These are phyloP conservation scores for Gymnopilus dilepis DNA, from an alignment of 768 basidiomycete species.

Conservation along the genomic window DNA sequence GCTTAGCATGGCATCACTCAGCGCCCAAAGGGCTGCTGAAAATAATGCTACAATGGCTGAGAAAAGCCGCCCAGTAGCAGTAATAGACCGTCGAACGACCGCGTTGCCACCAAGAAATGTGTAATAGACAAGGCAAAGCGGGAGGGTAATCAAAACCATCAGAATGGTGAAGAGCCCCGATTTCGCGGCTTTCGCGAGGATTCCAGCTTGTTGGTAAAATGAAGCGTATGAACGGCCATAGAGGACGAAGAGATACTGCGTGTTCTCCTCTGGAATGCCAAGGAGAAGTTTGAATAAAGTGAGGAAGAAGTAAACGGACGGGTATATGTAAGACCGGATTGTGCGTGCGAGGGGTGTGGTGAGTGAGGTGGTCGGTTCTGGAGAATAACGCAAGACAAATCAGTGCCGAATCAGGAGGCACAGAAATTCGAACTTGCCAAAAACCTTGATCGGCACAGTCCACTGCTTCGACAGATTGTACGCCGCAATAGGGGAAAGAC, in stretches of 20 bases:
- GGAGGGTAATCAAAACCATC: not conserved
- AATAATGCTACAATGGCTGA: too few relatives aligned
- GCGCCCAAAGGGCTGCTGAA: not conserved
- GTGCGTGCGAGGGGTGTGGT: conserved; percentile 18
- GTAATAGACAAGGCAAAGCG: not conserved
- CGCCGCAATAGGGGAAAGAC: conserved; percentile 25
- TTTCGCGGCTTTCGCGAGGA: not conserved
- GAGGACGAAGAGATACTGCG: conserved; percentile 8
- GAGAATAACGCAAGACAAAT: not conserved
- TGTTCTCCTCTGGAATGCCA: conserved; percentile 19
- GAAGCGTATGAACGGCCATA: not conserved
- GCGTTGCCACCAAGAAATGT: too few relatives aligned
- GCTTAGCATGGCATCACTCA: too few relatives aligned
- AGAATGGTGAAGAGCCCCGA: not conserved
- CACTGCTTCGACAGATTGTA: conserved; percentile 27
- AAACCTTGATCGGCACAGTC: conserved; percentile 24
- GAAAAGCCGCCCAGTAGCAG: too few relatives aligned
- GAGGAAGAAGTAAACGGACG: conserved; percentile 10
- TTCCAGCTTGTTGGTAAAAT: not conserved
- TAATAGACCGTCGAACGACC: not conserved
- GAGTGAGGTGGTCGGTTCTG: conserved; percentile 24
- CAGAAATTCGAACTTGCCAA: conserved; percentile 16
- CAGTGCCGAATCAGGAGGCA: not conserved
- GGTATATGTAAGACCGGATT: conserved; percentile 16
- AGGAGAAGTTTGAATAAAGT: conserved; percentile 14